phyloP scores from a whole-genome alignment of 805 yeast species.

The Monosporozyma servazzii region DNA sequence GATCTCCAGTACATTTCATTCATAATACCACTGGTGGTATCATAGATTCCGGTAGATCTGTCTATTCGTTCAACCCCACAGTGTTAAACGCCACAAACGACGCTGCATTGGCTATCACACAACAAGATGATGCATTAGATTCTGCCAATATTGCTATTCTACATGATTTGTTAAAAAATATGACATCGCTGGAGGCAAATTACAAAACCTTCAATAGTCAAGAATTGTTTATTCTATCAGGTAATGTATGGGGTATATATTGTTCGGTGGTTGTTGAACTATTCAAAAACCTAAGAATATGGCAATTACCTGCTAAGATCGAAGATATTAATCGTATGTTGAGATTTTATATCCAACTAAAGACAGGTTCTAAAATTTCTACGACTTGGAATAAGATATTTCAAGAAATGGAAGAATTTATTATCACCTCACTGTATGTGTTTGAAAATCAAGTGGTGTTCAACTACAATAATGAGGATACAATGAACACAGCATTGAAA shows the following conservation, averaged over 20 bases:
- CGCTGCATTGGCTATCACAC: constrained; percentile 10
- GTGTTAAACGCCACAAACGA: constrained; percentile 10
- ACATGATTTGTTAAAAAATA: constrained; percentile 26
- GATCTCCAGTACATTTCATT: constrained; percentile 25
- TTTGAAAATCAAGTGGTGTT: constrained; percentile 32
- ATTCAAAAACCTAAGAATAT: constrained; percentile 23
- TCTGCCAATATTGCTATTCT: constrained; percentile 15
- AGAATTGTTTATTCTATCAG: constrained; percentile 23
- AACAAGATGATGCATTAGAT: constrained; percentile 12
- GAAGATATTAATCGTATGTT: constrained; percentile 23
- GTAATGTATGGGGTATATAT: constrained; percentile 27
- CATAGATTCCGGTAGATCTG: constrained; percentile 23
- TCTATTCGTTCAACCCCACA: constrained; percentile 20
- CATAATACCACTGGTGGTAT: constrained; percentile 18
- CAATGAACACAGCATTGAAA: constrained; percentile 29
- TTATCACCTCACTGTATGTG: constrained; percentile 31
- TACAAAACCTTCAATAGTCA: constrained; percentile 22
- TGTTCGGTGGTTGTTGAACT: constrained; percentile 23
- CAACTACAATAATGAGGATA: constrained; percentile 26
- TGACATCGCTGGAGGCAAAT: constrained; percentile 26
- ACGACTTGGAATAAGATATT: constrained; percentile 18
- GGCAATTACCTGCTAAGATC: constrained; percentile 28
- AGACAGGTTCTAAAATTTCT: constrained; percentile 21
- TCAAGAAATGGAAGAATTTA: constrained; percentile 24
- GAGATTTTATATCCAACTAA: constrained; percentile 22